These are phyloP conservation scores for Syzygium aqueum DNA, from an alignment of 345 rosid genomes.

Conservation along the genomic window DNA sequence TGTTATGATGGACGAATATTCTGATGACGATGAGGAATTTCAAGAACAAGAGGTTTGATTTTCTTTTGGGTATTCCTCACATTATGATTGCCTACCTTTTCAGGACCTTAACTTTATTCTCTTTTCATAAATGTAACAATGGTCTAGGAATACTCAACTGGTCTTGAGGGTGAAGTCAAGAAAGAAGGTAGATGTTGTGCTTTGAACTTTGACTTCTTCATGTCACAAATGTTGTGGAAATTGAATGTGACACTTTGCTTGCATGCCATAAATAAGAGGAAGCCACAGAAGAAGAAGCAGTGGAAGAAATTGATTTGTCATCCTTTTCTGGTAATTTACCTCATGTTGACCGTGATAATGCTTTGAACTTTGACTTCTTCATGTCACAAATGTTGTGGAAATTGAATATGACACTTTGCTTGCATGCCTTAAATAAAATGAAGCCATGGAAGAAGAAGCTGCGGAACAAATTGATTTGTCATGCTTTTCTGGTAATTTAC, in stretches of 20 bases:
- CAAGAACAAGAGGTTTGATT: conserved; percentile 79
- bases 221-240: neutral
- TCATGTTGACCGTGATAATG: conserved; percentile 67
- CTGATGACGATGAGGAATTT: conserved; percentile 84
- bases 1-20: conserved; percentile 66
- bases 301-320: conserved; percentile 68
- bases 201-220: neutral
- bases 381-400: neutral
- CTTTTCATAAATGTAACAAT: neutral
- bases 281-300: conserved; percentile 70
- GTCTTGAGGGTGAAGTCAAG: conserved; percentile 42
- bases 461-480: conserved; percentile 66
- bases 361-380: conserved; percentile 1
- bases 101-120: neutral
- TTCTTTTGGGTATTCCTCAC: neutral
- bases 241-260: neutral
- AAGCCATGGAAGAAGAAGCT: conserved; percentile 70
- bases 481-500: conserved; percentile 75
- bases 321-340: conserved; percentile 79
- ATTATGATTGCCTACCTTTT: neutral
- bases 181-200: conserved; percentile 39
- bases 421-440: neutral
- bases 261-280: conserved; percentile 3
- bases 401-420: neutral
- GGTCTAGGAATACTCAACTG: conserved; percentile 6